phyloP scores from a whole-genome alignment of 1,284 basidiomycete species.

The Ceratobasidium sp. region DNA sequence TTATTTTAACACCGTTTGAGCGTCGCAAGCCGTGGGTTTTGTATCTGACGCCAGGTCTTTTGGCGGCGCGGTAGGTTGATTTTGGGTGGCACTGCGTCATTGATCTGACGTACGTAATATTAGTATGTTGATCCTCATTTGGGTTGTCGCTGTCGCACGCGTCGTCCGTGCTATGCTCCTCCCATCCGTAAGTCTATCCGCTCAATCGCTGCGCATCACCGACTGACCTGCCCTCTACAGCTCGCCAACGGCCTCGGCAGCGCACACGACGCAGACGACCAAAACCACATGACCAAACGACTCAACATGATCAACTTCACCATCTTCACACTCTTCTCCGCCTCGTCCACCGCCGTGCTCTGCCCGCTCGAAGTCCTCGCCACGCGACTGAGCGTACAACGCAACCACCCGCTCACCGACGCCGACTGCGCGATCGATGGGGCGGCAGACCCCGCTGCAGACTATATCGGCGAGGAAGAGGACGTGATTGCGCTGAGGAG shows the following conservation, averaged over 20 bases:
- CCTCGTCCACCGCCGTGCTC: conserved; percentile 70
- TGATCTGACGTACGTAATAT: not conserved
- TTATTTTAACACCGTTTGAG: conserved; percentile 85
- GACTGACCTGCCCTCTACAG: not conserved
- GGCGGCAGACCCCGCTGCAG: conserved; percentile 58
- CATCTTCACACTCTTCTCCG: conserved; percentile 70
- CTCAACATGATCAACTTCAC: conserved; percentile 57
- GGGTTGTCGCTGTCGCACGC: conserved; percentile 74
- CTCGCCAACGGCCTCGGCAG: conserved; percentile 43
- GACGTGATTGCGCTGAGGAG: conserved; percentile 86
- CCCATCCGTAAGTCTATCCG: conserved; percentile 56
- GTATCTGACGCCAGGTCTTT: conserved; percentile 85
- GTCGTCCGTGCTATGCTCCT: conserved; percentile 73
- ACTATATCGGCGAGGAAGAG: conserved; percentile 81
- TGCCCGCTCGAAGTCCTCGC: conserved; percentile 86
- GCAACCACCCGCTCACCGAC: conserved; percentile 78
- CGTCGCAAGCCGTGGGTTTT: conserved; percentile 80
- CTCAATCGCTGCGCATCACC: not conserved
- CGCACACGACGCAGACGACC: conserved; percentile 40
- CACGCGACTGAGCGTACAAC: conserved; percentile 83
- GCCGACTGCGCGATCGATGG: conserved; percentile 43
- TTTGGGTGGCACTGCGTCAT: not conserved
- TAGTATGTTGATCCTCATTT: conserved; percentile 67
- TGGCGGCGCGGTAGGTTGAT: conserved; percentile 64
- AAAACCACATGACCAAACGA: conserved; percentile 38